These are phyloP conservation scores for Yarrowia keelungensis DNA, from an alignment of 805 yeast genomes.

Conservation along the genomic window DNA sequence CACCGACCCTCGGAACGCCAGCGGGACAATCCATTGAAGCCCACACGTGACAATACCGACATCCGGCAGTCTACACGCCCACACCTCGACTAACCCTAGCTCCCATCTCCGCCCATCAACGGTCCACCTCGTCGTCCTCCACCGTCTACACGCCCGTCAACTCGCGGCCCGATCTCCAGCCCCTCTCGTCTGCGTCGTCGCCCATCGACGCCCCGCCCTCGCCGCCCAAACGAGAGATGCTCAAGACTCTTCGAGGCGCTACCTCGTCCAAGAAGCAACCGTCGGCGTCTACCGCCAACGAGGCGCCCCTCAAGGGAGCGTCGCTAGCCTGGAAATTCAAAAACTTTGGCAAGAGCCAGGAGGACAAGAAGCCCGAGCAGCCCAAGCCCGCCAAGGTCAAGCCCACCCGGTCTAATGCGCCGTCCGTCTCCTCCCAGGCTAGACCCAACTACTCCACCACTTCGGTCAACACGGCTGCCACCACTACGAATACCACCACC, in stretches of 20 bases:
- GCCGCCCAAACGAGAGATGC: constrained; percentile 40
- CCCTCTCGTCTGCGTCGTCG: constrained; percentile 36
- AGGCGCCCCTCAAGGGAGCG: constrained; percentile 38
- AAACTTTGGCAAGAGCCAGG: constrained; percentile 34
- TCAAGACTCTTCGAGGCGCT: constrained; percentile 39
- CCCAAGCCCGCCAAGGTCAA: constrained; percentile 29
- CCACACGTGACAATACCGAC: too few relatives aligned
- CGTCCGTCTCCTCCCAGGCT: constrained; percentile 4
- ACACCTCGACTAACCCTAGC: constrained; percentile 32
- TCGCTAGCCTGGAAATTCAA: constrained; percentile 35
- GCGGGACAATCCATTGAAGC: too few relatives aligned
- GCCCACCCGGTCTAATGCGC: constrained; percentile 29
- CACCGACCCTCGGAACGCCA: too few relatives aligned
- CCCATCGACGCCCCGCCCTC: constrained; percentile 36
- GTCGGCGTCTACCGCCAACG: constrained; percentile 24
- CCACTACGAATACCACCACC: neutral
- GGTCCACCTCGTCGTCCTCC: constrained; percentile 36
- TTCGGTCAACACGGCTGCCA: neutral
- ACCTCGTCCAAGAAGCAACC: constrained; percentile 34
- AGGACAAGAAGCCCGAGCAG: constrained; percentile 23
- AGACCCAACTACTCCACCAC: constrained; percentile 23
- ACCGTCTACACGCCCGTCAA: constrained; percentile 36
- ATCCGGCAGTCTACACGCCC: too few relatives aligned
- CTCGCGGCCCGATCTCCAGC: constrained; percentile 38
- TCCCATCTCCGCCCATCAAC: constrained; percentile 32